A percentile compares a stretch with the other conserved stretches of the same genome.
These are phyloP conservation scores for Aspergillus asperescens DNA, from an alignment of 495 filamentous ascomycete species.

Conservation along the genomic window DNA sequence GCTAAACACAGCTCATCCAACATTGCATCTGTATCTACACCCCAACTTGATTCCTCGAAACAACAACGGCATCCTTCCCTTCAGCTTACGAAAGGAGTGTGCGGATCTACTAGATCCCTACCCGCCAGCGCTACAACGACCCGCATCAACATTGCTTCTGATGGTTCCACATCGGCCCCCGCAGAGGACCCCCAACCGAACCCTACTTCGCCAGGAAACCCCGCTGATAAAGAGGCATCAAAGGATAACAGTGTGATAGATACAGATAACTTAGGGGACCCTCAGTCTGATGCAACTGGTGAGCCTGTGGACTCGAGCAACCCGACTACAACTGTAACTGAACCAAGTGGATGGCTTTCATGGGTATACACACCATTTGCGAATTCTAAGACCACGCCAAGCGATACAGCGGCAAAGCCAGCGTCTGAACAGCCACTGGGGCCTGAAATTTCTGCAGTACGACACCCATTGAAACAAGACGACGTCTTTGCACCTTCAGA, in stretches of 20 bases:
- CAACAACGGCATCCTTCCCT: conserved; percentile 32
- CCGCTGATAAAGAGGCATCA: conserved; percentile 23
- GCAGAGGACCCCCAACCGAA: conserved; percentile 24
- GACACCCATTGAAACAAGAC: conserved; percentile 17
- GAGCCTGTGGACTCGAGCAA: conserved; percentile 10
- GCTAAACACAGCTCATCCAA: conserved; percentile 44
- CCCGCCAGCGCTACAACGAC: conserved; percentile 46
- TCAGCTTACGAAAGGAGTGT: conserved; percentile 39
- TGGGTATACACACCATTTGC: conserved; percentile 44
- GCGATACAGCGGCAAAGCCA: conserved; percentile 12
- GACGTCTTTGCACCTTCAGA: conserved; percentile 15
- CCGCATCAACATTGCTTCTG: conserved; percentile 46
- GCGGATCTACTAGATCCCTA: conserved; percentile 42
- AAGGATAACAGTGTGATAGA: conserved; percentile 13
- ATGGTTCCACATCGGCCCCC: conserved; percentile 37
- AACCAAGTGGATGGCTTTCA: conserved; percentile 52
- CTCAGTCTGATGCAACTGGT: conserved; percentile 14
- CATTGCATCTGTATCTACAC: conserved; percentile 30
- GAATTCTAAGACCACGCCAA: conserved; percentile 10
- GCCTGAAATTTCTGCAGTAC: conserved; percentile 18
- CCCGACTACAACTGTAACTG: conserved; percentile 21
- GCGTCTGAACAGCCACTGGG: conserved; percentile 19
- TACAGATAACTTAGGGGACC: conserved; percentile 19
- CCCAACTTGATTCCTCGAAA: conserved; percentile 26
- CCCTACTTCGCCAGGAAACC: conserved; percentile 15